These are phyloP conservation scores for Rhodofomes roseus DNA, from an alignment of 1,284 basidiomycete species.

Conservation along the genomic window DNA sequence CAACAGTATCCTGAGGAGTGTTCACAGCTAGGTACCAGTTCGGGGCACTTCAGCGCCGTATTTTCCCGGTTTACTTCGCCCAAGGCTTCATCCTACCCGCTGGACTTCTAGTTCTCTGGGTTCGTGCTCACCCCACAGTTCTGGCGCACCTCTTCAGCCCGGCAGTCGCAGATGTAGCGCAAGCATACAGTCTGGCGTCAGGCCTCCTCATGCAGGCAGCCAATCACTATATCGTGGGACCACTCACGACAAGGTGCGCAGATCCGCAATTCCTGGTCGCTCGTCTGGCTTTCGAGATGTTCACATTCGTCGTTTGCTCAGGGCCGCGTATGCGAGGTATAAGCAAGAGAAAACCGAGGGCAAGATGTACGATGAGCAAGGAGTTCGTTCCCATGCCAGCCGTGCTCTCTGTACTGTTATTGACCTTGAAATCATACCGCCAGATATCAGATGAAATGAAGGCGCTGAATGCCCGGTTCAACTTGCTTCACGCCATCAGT, in stretches of 20 bases:
- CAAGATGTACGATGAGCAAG: slow-evolving; percentile 59
- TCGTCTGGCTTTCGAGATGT: neutral
- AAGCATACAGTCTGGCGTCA: slow-evolving; percentile 59
- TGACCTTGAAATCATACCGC: neutral
- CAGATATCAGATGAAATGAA: slow-evolving; percentile 72
- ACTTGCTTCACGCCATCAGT: slow-evolving; percentile 62
- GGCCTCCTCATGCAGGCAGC: slow-evolving; percentile 48
- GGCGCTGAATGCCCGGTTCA: slow-evolving; percentile 61
- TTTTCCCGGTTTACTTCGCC: slow-evolving; percentile 75
- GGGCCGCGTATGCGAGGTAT: slow-evolving; percentile 71
- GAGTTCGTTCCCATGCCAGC: slow-evolving; percentile 39
- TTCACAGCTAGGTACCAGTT: slow-evolving; percentile 65
- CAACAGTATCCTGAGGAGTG: neutral
- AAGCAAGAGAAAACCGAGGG: slow-evolving; percentile 73
- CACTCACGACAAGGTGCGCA: slow-evolving; percentile 63
- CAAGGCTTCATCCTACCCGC: slow-evolving; percentile 55
- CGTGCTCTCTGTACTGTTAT: neutral
- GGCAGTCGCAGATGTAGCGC: slow-evolving; percentile 58
- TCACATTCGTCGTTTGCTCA: slow-evolving; percentile 24
- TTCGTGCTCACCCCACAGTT: slow-evolving; percentile 60
- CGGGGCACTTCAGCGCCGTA: slow-evolving; percentile 69
- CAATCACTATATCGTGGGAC: slow-evolving; percentile 62
- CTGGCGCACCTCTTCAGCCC: slow-evolving; percentile 46
- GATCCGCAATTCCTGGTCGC: neutral
- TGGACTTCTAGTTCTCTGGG: slow-evolving; percentile 59